phyloP scores from a whole-genome alignment of 306 rosid genomes.

The Cyamopsis tetragonoloba region DNA sequence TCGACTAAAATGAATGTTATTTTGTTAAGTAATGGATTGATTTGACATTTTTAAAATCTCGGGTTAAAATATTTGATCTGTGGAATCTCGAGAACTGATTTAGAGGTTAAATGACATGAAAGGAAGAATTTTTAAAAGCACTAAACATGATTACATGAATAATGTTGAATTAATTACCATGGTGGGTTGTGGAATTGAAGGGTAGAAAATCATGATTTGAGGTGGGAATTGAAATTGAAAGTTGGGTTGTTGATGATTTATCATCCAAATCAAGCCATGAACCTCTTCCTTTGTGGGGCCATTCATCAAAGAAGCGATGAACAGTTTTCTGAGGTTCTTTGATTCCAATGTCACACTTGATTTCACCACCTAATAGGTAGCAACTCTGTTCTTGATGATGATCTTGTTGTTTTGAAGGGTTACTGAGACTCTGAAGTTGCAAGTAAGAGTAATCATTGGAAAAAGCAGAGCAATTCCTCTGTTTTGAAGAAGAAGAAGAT shows the following conservation, averaged over 20 bases:
- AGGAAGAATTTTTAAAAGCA: too few relatives aligned
- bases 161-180: constrained; percentile 29
- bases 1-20: too few relatives aligned
- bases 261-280: constrained; percentile 81
- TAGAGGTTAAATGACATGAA: background rate
- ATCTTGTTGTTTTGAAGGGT: constrained; percentile 34
- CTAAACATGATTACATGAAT: too few relatives aligned
- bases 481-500: constrained; percentile 49
- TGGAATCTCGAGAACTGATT: too few relatives aligned
- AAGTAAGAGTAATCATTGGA: constrained; percentile 51
- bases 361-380: constrained; percentile 21
- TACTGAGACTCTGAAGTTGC: constrained; percentile 56
- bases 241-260: constrained; percentile 70
- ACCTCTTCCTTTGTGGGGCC: constrained; percentile 65
- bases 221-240: constrained; percentile 77
- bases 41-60: too few relatives aligned
- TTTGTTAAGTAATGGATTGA: too few relatives aligned
- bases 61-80: too few relatives aligned
- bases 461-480: constrained; percentile 43
- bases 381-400: constrained; percentile 35
- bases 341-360: constrained; percentile 33
- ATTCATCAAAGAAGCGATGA: constrained; percentile 83
- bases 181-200: constrained; percentile 51
- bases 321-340: constrained; percentile 68
- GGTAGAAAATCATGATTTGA: constrained; percentile 56